These are phyloP conservation scores for Ustilago loliicola DNA, from an alignment of 1,284 basidiomycete species.

Conservation along the genomic window DNA sequence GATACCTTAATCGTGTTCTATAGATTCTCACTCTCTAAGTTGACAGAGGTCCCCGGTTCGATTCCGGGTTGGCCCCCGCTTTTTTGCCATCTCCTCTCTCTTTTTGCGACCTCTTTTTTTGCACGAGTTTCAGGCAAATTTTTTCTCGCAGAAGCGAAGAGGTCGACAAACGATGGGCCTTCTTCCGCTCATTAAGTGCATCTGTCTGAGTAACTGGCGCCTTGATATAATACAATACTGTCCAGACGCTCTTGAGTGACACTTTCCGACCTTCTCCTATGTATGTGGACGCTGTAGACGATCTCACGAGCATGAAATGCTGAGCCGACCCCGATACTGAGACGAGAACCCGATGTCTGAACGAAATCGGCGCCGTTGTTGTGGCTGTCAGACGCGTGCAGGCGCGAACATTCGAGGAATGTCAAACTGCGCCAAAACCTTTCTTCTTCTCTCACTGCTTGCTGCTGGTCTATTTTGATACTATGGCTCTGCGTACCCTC, in stretches of 20 bases:
- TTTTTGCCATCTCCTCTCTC: slow-evolving; percentile 6
- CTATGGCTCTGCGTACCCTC: background rate
- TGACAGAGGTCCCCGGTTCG: slow-evolving; percentile 60
- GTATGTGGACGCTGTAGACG: background rate
- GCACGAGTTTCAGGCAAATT: background rate
- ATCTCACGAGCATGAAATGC: background rate
- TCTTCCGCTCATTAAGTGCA: no score
- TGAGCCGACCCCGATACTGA: background rate
- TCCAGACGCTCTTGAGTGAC: no score
- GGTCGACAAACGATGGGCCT: no score
- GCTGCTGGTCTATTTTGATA: background rate
- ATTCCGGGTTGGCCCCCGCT: slow-evolving; percentile 54
- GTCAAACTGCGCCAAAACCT: slow-evolving; percentile 25
- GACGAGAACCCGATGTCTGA: background rate
- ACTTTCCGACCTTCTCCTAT: no score
- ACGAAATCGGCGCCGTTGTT: background rate
- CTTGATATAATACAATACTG: no score
- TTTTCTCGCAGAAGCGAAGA: no score
- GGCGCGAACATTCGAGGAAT: slow-evolving; percentile 43
- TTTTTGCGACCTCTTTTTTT: background rate
- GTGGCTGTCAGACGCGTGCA: slow-evolving; percentile 5
- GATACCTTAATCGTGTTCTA: background rate
- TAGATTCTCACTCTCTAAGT: slow-evolving; percentile 33
- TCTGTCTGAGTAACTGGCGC: no score
- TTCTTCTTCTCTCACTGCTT: background rate